Percentiles rank a stretch among this genome's conserved stretches.
Evolutionary conservation across 2,329 filamentous ascomycete species (phyloP).

Genomic region (Colletotrichum cereale): DNA sequence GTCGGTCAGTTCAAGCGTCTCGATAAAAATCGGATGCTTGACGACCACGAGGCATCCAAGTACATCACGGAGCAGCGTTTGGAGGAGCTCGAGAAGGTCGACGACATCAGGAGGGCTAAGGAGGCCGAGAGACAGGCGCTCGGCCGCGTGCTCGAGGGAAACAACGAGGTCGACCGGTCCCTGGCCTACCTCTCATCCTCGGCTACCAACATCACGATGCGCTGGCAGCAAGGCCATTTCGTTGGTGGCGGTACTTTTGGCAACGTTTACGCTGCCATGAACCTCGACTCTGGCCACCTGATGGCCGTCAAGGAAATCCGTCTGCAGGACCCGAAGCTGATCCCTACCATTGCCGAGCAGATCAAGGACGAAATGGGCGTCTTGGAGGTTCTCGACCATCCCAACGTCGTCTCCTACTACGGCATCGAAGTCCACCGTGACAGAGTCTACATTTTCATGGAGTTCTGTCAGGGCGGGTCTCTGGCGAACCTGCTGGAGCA

Average conservation of each 20-base stretch:
- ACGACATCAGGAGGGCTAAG: constrained; percentile 81
- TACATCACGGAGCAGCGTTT: constrained; percentile 83
- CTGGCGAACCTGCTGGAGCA: constrained; percentile 91
- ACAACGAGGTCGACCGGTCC: constrained; percentile 95
- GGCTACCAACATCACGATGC: constrained; percentile 92
- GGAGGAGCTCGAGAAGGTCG: constrained; percentile 79
- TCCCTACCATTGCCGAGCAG: constrained; percentile 92
- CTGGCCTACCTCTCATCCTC: constrained; percentile 94
- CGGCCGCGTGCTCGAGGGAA: constrained; percentile 91
- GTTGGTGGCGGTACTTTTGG: constrained; percentile 97
- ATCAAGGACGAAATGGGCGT: constrained; percentile 98
- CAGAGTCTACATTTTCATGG: constrained; percentile 99
- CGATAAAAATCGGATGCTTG: constrained; percentile 78
- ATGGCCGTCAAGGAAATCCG: constrained; percentile 99
- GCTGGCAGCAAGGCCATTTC: constrained; percentile 99
- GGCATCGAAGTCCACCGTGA: constrained; percentile 98
- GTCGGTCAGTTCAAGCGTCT: constrained; percentile 81
- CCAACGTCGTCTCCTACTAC: constrained; percentile 97
- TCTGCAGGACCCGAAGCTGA: constrained; percentile 94
- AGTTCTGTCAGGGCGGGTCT: constrained; percentile 96
- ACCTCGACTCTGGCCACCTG: constrained; percentile 92
- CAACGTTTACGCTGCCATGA: constrained; percentile 97
- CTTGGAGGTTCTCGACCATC: constrained; percentile 93
- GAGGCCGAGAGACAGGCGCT: constrained; percentile 89
- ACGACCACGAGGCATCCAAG: constrained; percentile 87